Evolutionary conservation across 345 rosid genomes (phyloP), one percentile per base, ranked within the genome.

Genomic region (Pelargonium nanum): DNA sequence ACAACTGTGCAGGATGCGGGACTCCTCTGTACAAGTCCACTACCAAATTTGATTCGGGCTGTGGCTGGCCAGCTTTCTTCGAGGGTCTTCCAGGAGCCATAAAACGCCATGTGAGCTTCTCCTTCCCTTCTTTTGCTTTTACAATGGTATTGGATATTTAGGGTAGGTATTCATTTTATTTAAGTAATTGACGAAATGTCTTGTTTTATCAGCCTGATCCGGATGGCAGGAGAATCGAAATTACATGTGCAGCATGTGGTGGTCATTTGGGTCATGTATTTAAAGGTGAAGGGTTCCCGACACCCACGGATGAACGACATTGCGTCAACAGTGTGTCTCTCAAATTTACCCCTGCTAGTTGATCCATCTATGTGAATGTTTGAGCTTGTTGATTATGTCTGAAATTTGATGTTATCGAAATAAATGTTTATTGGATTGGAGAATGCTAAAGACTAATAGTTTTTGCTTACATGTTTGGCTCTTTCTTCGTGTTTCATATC

Each of bases 11-110:
- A 6, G 94, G 94, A 24, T 86, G 94, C 30, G 83, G 83, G 40
- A 74, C 83, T 8, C 81, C 84, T 1, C 84, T 86, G 7, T 86
- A 84, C 71, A 78, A 60, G 50, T 84, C 94, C 48, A 68, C 74
- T 17, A 80, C 89, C 55, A 86, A 84, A 70, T 86, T 84, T 23
- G 55, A 84, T 24, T 86, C 89, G 1, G 86, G 89, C 52, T 86
- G 89, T 51, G 94, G 89, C 20, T 86, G 87, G 94, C 89, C 94
- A n/a, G 94, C 94, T 58, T 86, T 86, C 72, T 84, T 9, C 5
- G 89, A 86, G 68, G 89, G 94, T 30, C 60, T 84, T 55, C 87
- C 84, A 1, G 86, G 89, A 54, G 81, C 94, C 59, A 84, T 84
- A 53, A 80, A 66, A 30, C 69, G 77, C 64, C 26, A 2, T 19